These are phyloP conservation scores for Vaccinium macrocarpon DNA, from an alignment of 148 eudicot species.

Conservation along the genomic window DNA sequence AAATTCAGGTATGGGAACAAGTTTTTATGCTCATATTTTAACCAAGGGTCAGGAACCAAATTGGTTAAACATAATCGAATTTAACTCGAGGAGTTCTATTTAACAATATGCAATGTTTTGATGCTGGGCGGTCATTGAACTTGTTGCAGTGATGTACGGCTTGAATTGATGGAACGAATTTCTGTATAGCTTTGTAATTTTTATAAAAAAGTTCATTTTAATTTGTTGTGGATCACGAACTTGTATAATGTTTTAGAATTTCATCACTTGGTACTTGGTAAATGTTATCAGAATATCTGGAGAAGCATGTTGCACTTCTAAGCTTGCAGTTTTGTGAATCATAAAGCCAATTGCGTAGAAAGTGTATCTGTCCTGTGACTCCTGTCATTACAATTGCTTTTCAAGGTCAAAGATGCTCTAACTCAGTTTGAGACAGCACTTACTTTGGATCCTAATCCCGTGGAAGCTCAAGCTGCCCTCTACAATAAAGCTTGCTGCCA, in stretches of 20 bases:
- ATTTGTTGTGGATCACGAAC: not conserved
- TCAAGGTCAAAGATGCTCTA: conserved; percentile 92
- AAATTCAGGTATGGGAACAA: not conserved
- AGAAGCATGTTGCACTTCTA: not conserved
- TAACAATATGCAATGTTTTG: not conserved
- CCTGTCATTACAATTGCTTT: conserved; percentile 4
- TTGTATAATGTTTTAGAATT: not conserved
- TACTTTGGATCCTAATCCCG: conserved; percentile 68
- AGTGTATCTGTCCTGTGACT: not conserved
- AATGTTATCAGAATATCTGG: not conserved
- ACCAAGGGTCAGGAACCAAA: not conserved
- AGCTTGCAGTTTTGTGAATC: not conserved
- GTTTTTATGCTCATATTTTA: not conserved
- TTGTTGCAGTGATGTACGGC: not conserved
- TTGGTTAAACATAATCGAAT: not conserved
- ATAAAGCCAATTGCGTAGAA: not conserved
- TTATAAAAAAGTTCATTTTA: not conserved
- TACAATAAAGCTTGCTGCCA: conserved; percentile 99
- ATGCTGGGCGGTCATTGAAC: not conserved
- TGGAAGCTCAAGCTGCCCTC: conserved; percentile 98
- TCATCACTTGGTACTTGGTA: not conserved
- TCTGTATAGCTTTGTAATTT: not conserved
- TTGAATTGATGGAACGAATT: not conserved
- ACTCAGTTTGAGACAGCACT: conserved; percentile 83
- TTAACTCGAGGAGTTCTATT: not conserved